Evolutionary conservation across 2,329 filamentous ascomycete species (phyloP).

Genomic region (Aspergillus tubingensis): DNA sequence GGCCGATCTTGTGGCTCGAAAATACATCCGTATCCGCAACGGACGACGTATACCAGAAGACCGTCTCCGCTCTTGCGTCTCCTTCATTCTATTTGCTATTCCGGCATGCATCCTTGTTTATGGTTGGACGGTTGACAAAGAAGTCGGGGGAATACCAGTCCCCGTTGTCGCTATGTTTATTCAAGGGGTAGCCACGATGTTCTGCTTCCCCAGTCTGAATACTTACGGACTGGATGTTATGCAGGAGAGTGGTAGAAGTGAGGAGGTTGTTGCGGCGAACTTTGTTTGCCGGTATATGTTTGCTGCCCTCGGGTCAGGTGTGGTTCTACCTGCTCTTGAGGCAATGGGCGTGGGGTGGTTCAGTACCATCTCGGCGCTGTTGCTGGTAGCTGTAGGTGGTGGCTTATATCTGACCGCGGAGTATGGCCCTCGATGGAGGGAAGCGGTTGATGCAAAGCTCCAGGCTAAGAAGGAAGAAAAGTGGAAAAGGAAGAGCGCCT

Average conservation of each 20-base stretch:
- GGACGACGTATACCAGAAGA: slow-evolving; percentile 68
- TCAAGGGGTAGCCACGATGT: slow-evolving; percentile 72
- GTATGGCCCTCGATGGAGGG: slow-evolving; percentile 56
- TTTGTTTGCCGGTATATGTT: slow-evolving; percentile 78
- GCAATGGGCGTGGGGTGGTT: slow-evolving; percentile 80
- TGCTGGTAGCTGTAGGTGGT: slow-evolving; percentile 53
- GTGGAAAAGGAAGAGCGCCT: slow-evolving; percentile 14
- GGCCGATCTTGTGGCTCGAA: slow-evolving; percentile 67
- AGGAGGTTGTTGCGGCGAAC: slow-evolving; percentile 78
- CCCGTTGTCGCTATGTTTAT: slow-evolving; percentile 74
- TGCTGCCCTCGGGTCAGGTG: slow-evolving; percentile 68
- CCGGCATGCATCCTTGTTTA: slow-evolving; percentile 68
- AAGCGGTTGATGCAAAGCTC: slow-evolving; percentile 54
- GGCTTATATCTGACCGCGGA: slow-evolving; percentile 52
- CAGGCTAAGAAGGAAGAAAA: slow-evolving; percentile 36
- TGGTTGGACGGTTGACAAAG: slow-evolving; percentile 63
- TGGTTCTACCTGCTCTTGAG: slow-evolving; percentile 73
- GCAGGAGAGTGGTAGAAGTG: slow-evolving; percentile 60
- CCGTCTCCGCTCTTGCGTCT: slow-evolving; percentile 61
- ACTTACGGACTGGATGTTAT: slow-evolving; percentile 84
- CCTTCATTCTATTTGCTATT: slow-evolving; percentile 60
- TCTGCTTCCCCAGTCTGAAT: slow-evolving; percentile 74
- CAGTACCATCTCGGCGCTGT: slow-evolving; percentile 66
- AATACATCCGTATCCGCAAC: slow-evolving; percentile 60
- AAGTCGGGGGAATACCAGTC: slow-evolving; percentile 55